A percentile compares a stretch with the other conserved stretches of the same genome.
Conservation (phyloP, 352 stramenopile genomes). For the Globisporangium alternatum region DNA sequence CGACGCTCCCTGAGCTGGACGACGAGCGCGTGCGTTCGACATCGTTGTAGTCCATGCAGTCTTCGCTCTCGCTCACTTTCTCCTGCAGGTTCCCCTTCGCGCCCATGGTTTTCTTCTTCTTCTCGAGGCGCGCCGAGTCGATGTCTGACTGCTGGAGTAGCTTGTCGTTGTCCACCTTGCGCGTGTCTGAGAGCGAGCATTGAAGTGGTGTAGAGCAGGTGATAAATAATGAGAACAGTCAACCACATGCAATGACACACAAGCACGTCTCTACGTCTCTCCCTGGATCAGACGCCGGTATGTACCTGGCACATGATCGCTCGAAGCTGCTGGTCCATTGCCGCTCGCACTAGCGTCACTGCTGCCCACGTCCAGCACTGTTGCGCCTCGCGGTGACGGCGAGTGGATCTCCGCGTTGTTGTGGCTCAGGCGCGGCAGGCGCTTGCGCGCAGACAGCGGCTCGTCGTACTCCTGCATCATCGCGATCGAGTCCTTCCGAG, state of each 20-base stretch:
- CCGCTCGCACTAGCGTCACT: background rate
- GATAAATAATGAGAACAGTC: slow-evolving; percentile 1
- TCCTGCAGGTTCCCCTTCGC: background rate
- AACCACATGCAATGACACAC: background rate
- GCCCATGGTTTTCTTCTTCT: slow-evolving; percentile 15
- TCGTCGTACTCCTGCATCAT: slow-evolving; percentile 29
- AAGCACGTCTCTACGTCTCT: background rate
- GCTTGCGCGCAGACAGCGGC: slow-evolving; percentile 19
- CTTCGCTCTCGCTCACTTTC: slow-evolving; percentile 12
- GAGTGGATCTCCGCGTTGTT: background rate
- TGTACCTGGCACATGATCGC: slow-evolving; percentile 5
- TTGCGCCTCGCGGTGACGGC: background rate
- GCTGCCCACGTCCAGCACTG: background rate
- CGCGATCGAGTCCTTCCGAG: slow-evolving; percentile 1
- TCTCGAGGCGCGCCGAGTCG: slow-evolving; percentile 10
- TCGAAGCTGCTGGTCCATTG: background rate
- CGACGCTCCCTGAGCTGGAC: slow-evolving; percentile 17
- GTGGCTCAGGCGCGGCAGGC: slow-evolving; percentile 21
- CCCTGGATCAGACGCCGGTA: background rate
- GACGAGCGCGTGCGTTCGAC: slow-evolving; percentile 13
- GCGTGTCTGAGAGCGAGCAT: background rate
- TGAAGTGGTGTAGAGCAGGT: background rate
- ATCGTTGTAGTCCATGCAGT: slow-evolving; percentile 3
- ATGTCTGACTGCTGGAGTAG: slow-evolving; percentile 16
- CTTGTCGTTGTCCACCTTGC: slow-evolving; percentile 13